A percentile compares a stretch with the other conserved stretches of the same genome.
These are phyloP conservation scores for Saturnispora sekii DNA, from an alignment of 805 yeast species.

Conservation along the genomic window DNA sequence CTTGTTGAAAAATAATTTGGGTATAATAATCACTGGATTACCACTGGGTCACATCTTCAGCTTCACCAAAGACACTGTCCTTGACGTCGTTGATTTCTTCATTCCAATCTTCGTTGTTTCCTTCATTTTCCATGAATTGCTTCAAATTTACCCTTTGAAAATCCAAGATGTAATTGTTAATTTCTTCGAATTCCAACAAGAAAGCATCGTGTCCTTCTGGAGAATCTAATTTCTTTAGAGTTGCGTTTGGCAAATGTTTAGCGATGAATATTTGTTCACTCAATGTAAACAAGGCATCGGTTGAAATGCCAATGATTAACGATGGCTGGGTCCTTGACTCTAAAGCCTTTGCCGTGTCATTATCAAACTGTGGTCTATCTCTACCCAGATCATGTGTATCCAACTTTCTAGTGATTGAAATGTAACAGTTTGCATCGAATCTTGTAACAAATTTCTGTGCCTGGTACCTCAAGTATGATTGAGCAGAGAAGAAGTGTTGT, in stretches of 20 bases:
- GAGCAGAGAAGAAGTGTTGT: constrained; percentile 81
- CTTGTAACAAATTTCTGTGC: constrained; percentile 82
- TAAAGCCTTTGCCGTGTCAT: constrained; percentile 42
- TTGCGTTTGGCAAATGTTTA: constrained; percentile 58
- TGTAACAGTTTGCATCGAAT: constrained; percentile 95
- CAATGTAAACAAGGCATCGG: constrained; percentile 88
- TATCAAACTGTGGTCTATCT: constrained; percentile 41
- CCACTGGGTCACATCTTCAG: constrained; percentile 95
- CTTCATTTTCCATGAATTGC: constrained; percentile 48
- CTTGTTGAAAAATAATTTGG: constrained; percentile 9
- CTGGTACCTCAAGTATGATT: constrained; percentile 87
- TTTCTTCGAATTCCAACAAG: constrained; percentile 74
- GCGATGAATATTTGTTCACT: constrained; percentile 86
- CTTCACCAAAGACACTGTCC: constrained; percentile 83
- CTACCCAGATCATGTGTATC: constrained; percentile 94
- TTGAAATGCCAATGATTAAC: constrained; percentile 76
- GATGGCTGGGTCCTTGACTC: constrained; percentile 60
- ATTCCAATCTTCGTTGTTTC: constrained; percentile 37
- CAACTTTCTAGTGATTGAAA: constrained; percentile 82
- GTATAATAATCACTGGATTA: constrained; percentile 20
- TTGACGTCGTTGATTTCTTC: constrained; percentile 37
- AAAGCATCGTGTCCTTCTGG: constrained; percentile 99
- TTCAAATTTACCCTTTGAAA: constrained; percentile 53
- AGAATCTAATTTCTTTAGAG: constrained; percentile 64
- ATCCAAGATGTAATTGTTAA: constrained; percentile 58